A percentile compares a stretch with the other conserved stretches of the same genome.
Evolutionary conservation across 176 grass and related monocot species (phyloP).

Genomic region (Eleusine coracana): DNA sequence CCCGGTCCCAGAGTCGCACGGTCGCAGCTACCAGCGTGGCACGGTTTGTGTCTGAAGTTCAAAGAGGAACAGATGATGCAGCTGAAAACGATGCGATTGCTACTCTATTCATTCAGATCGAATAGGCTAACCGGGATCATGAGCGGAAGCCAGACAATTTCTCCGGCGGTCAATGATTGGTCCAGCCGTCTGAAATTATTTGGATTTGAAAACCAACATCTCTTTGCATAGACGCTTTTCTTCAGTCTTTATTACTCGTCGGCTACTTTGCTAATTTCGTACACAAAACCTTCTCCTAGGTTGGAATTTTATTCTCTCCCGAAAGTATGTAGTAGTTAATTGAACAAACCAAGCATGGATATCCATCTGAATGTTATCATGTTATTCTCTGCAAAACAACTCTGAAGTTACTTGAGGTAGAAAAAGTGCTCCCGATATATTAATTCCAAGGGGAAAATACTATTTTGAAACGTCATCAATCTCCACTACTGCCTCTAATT

Average conservation of each 20-base stretch:
- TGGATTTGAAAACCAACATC: not conserved
- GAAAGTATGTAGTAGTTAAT: not conserved
- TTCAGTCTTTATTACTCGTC: conserved; percentile 4
- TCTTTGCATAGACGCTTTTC: conserved; percentile 11
- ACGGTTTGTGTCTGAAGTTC: not conserved
- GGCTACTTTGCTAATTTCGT: conserved; percentile 8
- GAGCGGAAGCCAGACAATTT: not conserved
- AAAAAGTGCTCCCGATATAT: not conserved
- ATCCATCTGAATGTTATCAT: not conserved
- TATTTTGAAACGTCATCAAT: not conserved
- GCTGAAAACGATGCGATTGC: not conserved
- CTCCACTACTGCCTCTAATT: not conserved
- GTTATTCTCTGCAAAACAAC: not conserved
- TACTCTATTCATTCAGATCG: not conserved
- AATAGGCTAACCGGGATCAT: not conserved
- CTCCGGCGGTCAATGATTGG: not conserved
- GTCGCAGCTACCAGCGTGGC: not conserved
- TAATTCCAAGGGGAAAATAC: not conserved
- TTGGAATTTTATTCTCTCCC: not conserved
- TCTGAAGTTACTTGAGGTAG: not conserved
- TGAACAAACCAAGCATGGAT: not conserved
- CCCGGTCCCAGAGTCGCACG: not conserved
- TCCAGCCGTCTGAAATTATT: not conserved
- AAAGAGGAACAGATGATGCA: not conserved
- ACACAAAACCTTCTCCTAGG: conserved; percentile 27